These are phyloP conservation scores for Graphium sp. DNA, from an alignment of 2,329 filamentous ascomycete species.

Conservation along the genomic window DNA sequence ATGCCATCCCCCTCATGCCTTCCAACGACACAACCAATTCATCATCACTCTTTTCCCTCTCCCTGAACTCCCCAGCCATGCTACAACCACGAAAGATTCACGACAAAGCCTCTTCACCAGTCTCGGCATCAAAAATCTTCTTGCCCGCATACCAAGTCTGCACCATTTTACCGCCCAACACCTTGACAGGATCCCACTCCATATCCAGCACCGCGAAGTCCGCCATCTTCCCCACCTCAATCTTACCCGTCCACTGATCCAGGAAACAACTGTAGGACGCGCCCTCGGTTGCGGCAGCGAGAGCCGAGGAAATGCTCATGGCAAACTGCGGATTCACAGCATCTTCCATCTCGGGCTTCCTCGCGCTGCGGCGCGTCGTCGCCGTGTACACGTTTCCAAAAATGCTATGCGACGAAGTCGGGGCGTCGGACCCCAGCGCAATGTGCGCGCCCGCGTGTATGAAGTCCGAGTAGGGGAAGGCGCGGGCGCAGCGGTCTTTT, in stretches of 20 bases:
- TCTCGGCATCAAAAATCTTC: conserved; percentile 15
- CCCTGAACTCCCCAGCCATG: no score
- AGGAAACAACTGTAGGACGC: conserved; percentile 42
- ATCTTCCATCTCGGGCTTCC: conserved; percentile 22
- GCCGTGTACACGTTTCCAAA: conserved; percentile 41
- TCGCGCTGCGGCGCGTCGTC: conserved; percentile 36
- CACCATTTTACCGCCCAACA: conserved; percentile 25
- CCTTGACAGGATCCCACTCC: conserved; percentile 24
- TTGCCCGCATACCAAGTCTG: conserved; percentile 37
- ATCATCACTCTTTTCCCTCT: no score
- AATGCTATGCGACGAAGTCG: conserved; percentile 37
- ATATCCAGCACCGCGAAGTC: conserved; percentile 34
- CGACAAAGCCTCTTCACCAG: no score
- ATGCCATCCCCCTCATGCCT: no score
- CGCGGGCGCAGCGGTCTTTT: conserved; percentile 31
- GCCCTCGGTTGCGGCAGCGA: conserved; percentile 35
- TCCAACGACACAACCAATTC: no score
- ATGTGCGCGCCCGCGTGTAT: conserved; percentile 32
- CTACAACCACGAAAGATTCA: no score
- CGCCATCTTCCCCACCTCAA: conserved; percentile 33
- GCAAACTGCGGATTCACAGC: conserved; percentile 35
- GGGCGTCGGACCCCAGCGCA: conserved; percentile 41
- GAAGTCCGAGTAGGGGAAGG: conserved; percentile 48
- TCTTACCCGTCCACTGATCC: conserved; percentile 32
- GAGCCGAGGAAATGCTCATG: conserved; percentile 32